Conservation (phyloP, 2,329 filamentous ascomycete species). For the Penicillium fuscoglaucum region DNA sequence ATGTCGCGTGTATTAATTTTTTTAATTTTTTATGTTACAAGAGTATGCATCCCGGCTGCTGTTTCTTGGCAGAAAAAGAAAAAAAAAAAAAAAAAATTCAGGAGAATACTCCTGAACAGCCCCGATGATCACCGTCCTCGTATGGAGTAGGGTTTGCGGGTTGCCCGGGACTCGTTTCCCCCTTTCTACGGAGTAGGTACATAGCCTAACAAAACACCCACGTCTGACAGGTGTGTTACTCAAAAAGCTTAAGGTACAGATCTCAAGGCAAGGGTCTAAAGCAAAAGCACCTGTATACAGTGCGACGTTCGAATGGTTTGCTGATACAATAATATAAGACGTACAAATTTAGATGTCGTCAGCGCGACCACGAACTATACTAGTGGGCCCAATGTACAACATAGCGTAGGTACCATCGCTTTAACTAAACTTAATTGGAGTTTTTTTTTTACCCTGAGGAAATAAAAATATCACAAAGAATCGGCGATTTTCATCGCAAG, state of each 20-base stretch:
- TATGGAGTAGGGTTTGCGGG: neutral
- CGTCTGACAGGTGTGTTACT: neutral
- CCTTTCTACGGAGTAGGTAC: neutral
- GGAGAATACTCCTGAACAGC: constrained; percentile 9
- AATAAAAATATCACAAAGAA: neutral
- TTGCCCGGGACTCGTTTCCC: neutral
- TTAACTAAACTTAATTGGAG: neutral
- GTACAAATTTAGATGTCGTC: constrained; percentile 12
- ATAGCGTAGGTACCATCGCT: neutral
- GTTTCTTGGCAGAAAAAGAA: constrained; percentile 4
- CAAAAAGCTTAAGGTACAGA: neutral
- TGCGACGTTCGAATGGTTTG: neutral
- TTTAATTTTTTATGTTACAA: neutral
- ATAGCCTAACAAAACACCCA: neutral
- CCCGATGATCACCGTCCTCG: constrained; percentile 10
- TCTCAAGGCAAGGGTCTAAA: neutral
- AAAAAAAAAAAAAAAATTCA: constrained; percentile 2
- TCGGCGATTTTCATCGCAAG: neutral
- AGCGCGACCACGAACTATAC: constrained; percentile 17
- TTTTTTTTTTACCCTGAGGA: neutral
- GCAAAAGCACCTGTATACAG: neutral
- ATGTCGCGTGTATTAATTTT: neutral
- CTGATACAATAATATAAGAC: neutral
- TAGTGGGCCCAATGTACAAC: constrained; percentile 16
- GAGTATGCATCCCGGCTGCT: neutral